phyloP scores from a whole-genome alignment of 495 filamentous ascomycete genomes.

The Daldinia concentrica region DNA sequence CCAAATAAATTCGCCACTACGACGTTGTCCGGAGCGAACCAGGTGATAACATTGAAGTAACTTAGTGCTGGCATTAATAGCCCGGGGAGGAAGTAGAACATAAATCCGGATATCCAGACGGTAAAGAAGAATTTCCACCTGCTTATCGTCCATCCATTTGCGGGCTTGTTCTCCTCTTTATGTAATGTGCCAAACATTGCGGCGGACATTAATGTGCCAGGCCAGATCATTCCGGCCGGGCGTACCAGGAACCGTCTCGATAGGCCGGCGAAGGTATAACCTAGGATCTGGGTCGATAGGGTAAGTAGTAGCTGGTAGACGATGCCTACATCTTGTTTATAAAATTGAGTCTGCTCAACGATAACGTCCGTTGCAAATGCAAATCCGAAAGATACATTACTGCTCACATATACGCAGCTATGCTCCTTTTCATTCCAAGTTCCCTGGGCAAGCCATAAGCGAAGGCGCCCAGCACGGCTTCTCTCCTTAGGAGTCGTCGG shows the following conservation, averaged over 20 bases:
- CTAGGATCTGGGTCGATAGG: conserved; percentile 84
- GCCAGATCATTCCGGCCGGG: conserved; percentile 93
- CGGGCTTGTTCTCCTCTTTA: conserved; percentile 78
- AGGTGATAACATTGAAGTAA: conserved; percentile 90
- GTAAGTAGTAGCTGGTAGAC: conserved; percentile 83
- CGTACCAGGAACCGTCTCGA: conserved; percentile 81
- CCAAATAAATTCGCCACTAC: conserved; percentile 86
- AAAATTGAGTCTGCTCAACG: conserved; percentile 87
- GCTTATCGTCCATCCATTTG: conserved; percentile 85
- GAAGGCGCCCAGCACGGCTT: conserved; percentile 54
- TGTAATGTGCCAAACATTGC: conserved; percentile 89
- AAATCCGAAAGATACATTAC: conserved; percentile 91
- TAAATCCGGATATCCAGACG: conserved; percentile 69
- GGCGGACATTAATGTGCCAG: conserved; percentile 84
- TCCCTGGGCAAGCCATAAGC: conserved; percentile 81
- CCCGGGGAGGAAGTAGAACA: conserved; percentile 88
- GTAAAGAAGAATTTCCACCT: conserved; percentile 84
- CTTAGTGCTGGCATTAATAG: conserved; percentile 86
- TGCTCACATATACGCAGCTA: conserved; percentile 86
- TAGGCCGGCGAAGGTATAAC: conserved; percentile 84
- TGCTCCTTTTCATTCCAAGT: conserved; percentile 89
- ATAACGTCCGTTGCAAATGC: conserved; percentile 87
- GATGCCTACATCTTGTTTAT: conserved; percentile 77
- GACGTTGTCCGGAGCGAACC: conserved; percentile 83
- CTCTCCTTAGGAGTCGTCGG: conserved; percentile 36